Evolutionary conservation across 495 filamentous ascomycete genomes (phyloP).

Genomic region (Hypoxylon lenormandii): DNA sequence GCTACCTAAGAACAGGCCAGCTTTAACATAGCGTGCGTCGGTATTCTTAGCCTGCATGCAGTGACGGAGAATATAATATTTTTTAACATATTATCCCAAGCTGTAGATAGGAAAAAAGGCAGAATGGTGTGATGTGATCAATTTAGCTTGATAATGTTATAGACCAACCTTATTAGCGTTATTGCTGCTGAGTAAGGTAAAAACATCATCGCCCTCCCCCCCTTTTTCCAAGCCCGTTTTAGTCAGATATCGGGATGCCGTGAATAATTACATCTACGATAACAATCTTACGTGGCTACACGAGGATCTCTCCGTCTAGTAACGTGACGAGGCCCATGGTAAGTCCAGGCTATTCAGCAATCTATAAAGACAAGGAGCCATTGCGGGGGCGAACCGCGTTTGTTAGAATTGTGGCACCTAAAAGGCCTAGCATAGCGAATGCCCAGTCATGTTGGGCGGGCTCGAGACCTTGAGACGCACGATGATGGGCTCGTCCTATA

Average conservation of each 20-base stretch:
- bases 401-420: conserved; percentile 27
- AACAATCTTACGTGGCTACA: conserved; percentile 9
- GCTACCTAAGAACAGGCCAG: too few relatives aligned
- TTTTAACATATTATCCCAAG: too few relatives aligned
- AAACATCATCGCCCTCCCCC: background rate
- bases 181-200: too few relatives aligned
- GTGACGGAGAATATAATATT: too few relatives aligned
- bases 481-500: conserved; percentile 36
- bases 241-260: conserved; percentile 29
- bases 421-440: background rate
- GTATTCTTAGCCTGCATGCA: too few relatives aligned
- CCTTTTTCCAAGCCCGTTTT: conserved; percentile 6
- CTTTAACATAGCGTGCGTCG: too few relatives aligned
- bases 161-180: too few relatives aligned
- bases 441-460: conserved; percentile 12
- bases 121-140: too few relatives aligned
- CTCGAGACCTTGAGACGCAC: conserved; percentile 19
- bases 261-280: conserved; percentile 32
- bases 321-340: conserved; percentile 11
- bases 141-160: too few relatives aligned
- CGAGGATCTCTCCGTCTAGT: conserved; percentile 9
- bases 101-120: too few relatives aligned
- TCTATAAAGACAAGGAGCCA: background rate
- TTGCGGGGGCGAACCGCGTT: conserved; percentile 39
- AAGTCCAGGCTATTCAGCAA: conserved; percentile 8